Evolutionary conservation across 2,329 filamentous ascomycete genomes (phyloP).

Genomic region (Diaporthe sp.): DNA sequence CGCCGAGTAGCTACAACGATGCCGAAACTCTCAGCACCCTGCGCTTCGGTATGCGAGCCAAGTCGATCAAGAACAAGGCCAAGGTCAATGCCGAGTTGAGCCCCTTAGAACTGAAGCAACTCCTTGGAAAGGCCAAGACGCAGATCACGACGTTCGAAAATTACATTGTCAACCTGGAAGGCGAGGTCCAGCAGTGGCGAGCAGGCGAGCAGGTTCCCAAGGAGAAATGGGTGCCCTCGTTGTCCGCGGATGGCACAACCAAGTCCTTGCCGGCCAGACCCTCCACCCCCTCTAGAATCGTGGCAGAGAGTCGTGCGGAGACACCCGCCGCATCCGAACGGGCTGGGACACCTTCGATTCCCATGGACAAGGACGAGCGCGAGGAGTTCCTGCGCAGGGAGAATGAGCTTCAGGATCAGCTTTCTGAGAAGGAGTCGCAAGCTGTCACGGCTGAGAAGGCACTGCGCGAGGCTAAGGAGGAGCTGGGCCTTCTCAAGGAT

Average conservation of each 20-base stretch:
- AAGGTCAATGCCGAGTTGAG: constrained; percentile 99
- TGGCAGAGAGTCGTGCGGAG: constrained; percentile 71
- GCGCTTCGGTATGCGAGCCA: constrained; percentile 94
- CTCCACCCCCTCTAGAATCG: constrained; percentile 64
- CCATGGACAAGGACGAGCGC: constrained; percentile 94
- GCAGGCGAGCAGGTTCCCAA: constrained; percentile 88
- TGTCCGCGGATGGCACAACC: constrained; percentile 67
- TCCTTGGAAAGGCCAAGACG: constrained; percentile 91
- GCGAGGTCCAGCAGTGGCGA: constrained; percentile 89
- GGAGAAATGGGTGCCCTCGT: constrained; percentile 84
- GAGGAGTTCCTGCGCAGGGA: constrained; percentile 96
- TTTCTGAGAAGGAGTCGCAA: constrained; percentile 90
- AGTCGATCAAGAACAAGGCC: constrained; percentile 99
- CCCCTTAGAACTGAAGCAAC: constrained; percentile 90
- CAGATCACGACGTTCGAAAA: constrained; percentile 90
- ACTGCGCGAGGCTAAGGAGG: constrained; percentile 86
- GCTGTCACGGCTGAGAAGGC: constrained; percentile 84
- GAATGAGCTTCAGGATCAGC: constrained; percentile 96
- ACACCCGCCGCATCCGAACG: constrained; percentile 80
- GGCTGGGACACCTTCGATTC: constrained; percentile 86
- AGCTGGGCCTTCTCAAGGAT: constrained; percentile 87
- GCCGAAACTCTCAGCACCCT: constrained; percentile 92
- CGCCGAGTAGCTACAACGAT: constrained; percentile 99
- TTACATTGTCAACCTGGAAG: constrained; percentile 86
- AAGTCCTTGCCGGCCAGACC: constrained; percentile 61